Evolutionary conservation across 2,329 filamentous ascomycete genomes (phyloP).

Genomic region (Aureobasidium leucospermi): DNA sequence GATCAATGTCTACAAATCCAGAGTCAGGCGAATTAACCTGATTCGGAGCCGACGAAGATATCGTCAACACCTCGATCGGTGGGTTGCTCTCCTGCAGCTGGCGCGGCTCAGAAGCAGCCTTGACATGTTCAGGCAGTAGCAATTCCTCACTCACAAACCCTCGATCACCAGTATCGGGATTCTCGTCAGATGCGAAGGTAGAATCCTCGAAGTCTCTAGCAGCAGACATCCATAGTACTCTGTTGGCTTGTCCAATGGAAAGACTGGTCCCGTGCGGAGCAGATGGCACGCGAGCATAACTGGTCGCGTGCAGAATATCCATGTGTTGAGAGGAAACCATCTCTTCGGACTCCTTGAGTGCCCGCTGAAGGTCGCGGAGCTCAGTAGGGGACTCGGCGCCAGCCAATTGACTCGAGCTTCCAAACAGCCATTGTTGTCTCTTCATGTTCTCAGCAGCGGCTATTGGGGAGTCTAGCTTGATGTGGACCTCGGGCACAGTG

Average conservation of each 20-base stretch:
- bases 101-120: not conserved
- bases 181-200: not conserved
- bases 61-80: not conserved
- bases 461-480: constrained; percentile 15
- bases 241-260: constrained; percentile 23
- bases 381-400: constrained; percentile 63
- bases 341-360: constrained; percentile 51
- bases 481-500: constrained; percentile 12
- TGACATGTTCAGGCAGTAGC: not conserved
- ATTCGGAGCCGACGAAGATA: not conserved
- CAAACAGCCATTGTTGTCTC: constrained; percentile 73
- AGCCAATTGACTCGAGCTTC: constrained; percentile 76
- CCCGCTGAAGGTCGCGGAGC: constrained; percentile 54
- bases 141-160: too few species aligned
- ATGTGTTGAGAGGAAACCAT: constrained; percentile 23
- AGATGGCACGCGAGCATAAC: constrained; percentile 11
- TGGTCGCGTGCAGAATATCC: constrained; percentile 27
- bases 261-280: constrained; percentile 25
- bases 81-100: not conserved
- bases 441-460: constrained; percentile 56
- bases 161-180: not conserved
- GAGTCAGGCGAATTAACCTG: constrained; percentile 10
- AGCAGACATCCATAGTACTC: constrained; percentile 62
- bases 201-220: constrained; percentile 48
- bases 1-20: constrained; percentile 17